Percentiles rank a stretch among this genome's conserved stretches.
Conservation (phyloP, 495 filamentous ascomycete species). For the Hyaloscypha finlandica region DNA sequence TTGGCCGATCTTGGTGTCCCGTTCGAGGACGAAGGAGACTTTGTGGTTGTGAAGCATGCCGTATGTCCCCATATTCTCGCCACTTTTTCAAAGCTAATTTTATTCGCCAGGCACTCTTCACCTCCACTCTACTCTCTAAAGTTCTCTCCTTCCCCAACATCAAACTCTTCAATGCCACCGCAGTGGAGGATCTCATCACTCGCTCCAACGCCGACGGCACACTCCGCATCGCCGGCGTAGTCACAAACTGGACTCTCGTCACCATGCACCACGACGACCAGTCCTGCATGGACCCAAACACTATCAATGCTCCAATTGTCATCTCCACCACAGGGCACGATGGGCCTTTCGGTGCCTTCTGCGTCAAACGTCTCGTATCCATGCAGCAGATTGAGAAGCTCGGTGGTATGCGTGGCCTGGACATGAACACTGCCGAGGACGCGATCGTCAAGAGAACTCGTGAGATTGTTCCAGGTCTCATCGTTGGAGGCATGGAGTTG, state of each 20-base stretch:
- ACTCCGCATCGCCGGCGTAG: conserved; percentile 79
- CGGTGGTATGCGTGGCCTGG: conserved; percentile 86
- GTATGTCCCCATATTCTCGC: conserved; percentile 8
- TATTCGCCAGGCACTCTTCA: conserved; percentile 66
- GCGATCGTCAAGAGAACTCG: conserved; percentile 88
- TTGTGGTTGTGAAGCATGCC: conserved; percentile 91
- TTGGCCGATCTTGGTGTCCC: conserved; percentile 75
- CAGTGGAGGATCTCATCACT: conserved; percentile 89
- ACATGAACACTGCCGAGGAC: conserved; percentile 88
- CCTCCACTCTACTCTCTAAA: conserved; percentile 77
- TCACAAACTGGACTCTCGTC: conserved; percentile 93
- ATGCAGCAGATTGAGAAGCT: conserved; percentile 82
- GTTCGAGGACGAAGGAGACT: conserved; percentile 85
- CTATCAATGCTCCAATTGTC: conserved; percentile 84
- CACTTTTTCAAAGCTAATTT: not conserved
- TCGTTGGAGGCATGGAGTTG: conserved; percentile 93
- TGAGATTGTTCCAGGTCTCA: conserved; percentile 81
- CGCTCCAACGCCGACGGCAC: conserved; percentile 50
- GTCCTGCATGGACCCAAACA: conserved; percentile 94
- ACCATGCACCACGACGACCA: conserved; percentile 90
- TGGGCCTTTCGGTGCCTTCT: conserved; percentile 88
- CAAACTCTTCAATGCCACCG: conserved; percentile 93
- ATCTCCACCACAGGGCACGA: conserved; percentile 90
- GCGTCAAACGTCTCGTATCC: conserved; percentile 46
- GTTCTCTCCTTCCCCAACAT: conserved; percentile 84